phyloP scores from a whole-genome alignment of 352 stramenopile genomes.

The Pythium grandisporangium region DNA sequence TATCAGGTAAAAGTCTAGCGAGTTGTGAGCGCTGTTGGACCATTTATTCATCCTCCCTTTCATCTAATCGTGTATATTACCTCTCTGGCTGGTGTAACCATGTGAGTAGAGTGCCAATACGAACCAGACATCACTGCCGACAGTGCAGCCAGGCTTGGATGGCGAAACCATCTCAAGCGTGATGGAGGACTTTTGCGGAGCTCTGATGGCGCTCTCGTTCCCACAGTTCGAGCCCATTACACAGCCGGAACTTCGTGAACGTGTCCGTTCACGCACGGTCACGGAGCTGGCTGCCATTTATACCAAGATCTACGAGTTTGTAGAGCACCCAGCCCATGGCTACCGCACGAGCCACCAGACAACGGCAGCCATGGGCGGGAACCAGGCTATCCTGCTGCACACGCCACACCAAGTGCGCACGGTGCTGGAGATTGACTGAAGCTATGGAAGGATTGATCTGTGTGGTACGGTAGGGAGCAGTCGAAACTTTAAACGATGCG shows the following conservation, averaged over 20 bases:
- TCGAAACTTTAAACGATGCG: too few species aligned
- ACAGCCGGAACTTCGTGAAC: conserved; percentile 35
- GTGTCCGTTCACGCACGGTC: conserved; percentile 23
- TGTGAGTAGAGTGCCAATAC: too few species aligned
- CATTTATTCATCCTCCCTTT: too few species aligned
- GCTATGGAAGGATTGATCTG: too few species aligned
- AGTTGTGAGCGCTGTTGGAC: too few species aligned
- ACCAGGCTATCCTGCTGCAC: conserved; percentile 32
- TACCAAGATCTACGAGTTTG: conserved; percentile 46
- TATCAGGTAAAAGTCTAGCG: conserved; percentile 30
- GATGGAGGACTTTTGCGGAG: conserved; percentile 44
- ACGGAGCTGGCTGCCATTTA: conserved; percentile 34
- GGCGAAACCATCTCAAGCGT: conserved; percentile 32
- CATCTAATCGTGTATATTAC: too few species aligned
- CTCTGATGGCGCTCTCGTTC: conserved; percentile 36
- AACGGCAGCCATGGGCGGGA: conserved; percentile 6
- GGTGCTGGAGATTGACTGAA: conserved; percentile 51
- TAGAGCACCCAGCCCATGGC: conserved; percentile 29
- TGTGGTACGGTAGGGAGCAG: too few species aligned
- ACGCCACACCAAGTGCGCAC: conserved; percentile 52
- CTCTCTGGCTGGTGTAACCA: too few species aligned
- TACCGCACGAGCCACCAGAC: conserved; percentile 20
- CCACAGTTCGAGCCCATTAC: conserved; percentile 41
- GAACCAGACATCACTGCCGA: too few species aligned
- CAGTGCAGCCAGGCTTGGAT: conserved; percentile 25